These are phyloP conservation scores for Parascedosporium putredinis DNA, from an alignment of 2,329 filamentous ascomycete genomes.

Conservation along the genomic window DNA sequence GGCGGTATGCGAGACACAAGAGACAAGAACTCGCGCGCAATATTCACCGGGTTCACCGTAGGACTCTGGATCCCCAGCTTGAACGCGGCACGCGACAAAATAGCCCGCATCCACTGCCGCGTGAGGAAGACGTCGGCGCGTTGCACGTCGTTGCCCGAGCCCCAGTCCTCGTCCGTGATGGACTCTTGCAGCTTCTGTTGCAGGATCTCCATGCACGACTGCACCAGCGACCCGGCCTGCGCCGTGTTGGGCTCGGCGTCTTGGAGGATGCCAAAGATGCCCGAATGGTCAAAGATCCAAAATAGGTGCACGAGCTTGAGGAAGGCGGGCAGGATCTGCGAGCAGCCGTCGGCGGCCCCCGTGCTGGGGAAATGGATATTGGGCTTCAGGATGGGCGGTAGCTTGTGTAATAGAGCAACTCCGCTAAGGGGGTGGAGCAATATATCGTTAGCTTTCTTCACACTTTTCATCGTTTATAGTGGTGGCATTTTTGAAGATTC, in stretches of 20 bases:
- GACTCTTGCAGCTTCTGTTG: slow-evolving; percentile 32
- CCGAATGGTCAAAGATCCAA: slow-evolving; percentile 38
- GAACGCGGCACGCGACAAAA: slow-evolving; percentile 33
- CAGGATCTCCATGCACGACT: slow-evolving; percentile 25
- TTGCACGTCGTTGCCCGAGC: slow-evolving; percentile 33
- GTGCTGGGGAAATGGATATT: slow-evolving; percentile 27
- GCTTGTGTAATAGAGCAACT: slow-evolving; percentile 38
- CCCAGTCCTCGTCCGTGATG: slow-evolving; percentile 24
- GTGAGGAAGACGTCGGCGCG: slow-evolving; percentile 38
- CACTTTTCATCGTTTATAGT: no score
- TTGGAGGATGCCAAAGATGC: slow-evolving; percentile 35
- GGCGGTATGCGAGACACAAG: slow-evolving; percentile 31
- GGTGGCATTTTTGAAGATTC: no score
- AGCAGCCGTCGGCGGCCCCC: slow-evolving; percentile 26
- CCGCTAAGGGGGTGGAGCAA: slow-evolving; percentile 17
- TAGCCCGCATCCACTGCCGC: slow-evolving; percentile 38
- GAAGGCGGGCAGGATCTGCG: slow-evolving; percentile 36
- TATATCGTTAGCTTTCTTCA: no score
- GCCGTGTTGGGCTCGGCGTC: slow-evolving; percentile 23
- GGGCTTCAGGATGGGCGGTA: slow-evolving; percentile 33
- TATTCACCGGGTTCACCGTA: slow-evolving; percentile 27
- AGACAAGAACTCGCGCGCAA: slow-evolving; percentile 34
- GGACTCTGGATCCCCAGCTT: slow-evolving; percentile 21
- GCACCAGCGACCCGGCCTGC: slow-evolving; percentile 18
- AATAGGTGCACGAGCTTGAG: slow-evolving; percentile 37